Percentiles rank a stretch among this genome's conserved stretches.
These are phyloP conservation scores for Candida adriatica DNA, from an alignment of 805 yeast genomes.

Conservation along the genomic window DNA sequence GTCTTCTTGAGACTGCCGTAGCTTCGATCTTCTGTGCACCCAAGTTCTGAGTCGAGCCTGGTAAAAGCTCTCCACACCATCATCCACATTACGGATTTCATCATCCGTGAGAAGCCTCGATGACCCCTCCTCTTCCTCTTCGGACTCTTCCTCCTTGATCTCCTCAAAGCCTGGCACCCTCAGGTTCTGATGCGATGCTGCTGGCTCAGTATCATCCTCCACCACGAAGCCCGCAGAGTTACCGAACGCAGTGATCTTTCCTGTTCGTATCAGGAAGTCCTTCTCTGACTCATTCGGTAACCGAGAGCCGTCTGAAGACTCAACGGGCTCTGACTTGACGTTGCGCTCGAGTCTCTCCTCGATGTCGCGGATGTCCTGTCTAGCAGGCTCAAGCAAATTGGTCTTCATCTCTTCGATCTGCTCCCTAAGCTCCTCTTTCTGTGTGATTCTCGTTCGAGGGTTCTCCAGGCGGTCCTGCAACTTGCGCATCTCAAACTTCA, in stretches of 20 bases:
- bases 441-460: conserved; percentile 59
- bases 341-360: conserved; percentile 35
- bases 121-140: conserved; percentile 15
- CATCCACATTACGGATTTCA: conserved; percentile 52
- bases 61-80: conserved; percentile 70
- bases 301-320: conserved; percentile 18
- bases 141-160: conserved; percentile 9
- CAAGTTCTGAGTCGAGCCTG: conserved; percentile 55
- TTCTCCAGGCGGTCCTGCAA: conserved; percentile 43
- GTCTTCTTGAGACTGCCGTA: conserved; percentile 26
- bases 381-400: conserved; percentile 46
- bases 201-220: conserved; percentile 20
- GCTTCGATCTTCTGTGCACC: conserved; percentile 43
- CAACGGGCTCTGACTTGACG: conserved; percentile 6
- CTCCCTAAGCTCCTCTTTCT: conserved; percentile 42
- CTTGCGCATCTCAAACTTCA: conserved; percentile 34
- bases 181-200: conserved; percentile 17
- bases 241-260: conserved; percentile 92
- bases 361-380: conserved; percentile 60
- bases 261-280: conserved; percentile 80
- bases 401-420: conserved; percentile 47
- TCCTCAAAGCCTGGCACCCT: conserved; percentile 21
- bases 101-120: conserved; percentile 21
- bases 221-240: conserved; percentile 47
- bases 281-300: conserved; percentile 70